phyloP scores from a whole-genome alignment of 371 early-diverging fungal genomes.

The Mucor velutinosus region DNA sequence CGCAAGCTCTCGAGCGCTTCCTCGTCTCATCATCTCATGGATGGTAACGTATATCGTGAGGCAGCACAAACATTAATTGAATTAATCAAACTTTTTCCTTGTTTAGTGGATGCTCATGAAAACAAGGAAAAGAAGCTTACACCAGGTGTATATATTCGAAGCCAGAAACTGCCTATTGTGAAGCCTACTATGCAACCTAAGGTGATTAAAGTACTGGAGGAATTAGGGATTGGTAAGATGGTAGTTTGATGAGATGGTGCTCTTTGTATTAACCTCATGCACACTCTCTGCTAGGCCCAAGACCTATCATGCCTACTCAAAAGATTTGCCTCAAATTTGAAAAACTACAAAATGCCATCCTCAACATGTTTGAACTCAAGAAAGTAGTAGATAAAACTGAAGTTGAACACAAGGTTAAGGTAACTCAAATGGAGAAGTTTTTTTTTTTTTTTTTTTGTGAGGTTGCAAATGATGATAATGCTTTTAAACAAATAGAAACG shows the following conservation, averaged over 20 bases:
- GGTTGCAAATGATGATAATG: not conserved
- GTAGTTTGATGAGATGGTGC: not conserved
- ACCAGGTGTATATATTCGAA: constrained; percentile 78
- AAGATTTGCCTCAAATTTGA: constrained; percentile 76
- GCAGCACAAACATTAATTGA: not conserved
- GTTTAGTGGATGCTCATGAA: constrained; percentile 31
- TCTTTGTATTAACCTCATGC: not conserved
- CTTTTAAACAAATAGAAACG: constrained; percentile 20
- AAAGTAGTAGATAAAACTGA: constrained; percentile 81
- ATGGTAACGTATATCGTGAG: not conserved
- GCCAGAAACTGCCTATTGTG: constrained; percentile 67
- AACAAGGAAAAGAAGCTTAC: constrained; percentile 66
- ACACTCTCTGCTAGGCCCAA: constrained; percentile 37
- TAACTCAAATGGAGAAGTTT: constrained; percentile 10
- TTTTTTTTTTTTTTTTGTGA: not conserved
- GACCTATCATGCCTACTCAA: constrained; percentile 83
- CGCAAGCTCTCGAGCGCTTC: constrained; percentile 44
- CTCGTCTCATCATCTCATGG: constrained; percentile 16
- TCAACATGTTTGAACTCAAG: constrained; percentile 79
- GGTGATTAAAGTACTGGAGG: constrained; percentile 68
- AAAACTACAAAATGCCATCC: constrained; percentile 67
- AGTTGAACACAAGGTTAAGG: constrained; percentile 67
- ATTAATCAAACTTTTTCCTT: constrained; percentile 9
- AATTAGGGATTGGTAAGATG: constrained; percentile 59
- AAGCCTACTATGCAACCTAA: constrained; percentile 68